Conservation (phyloP, 805 yeast species). For the Starmerella sp. region DNA sequence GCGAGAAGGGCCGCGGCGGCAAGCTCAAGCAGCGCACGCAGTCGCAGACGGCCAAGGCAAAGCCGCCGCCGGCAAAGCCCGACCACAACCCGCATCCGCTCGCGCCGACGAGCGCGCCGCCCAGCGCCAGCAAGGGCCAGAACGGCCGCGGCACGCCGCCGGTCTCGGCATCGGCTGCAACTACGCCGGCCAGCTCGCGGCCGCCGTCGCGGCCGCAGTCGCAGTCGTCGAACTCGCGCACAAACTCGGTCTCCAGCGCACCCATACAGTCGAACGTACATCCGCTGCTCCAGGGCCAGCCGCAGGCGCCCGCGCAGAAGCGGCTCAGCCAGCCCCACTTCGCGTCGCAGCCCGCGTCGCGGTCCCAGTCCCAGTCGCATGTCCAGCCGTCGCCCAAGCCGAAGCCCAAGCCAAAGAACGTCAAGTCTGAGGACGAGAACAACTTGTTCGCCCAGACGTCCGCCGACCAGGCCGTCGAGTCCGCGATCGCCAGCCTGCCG, state of each 20-base stretch:
- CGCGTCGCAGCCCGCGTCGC: neutral
- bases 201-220: neutral
- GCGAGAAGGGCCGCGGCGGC: slow-evolving; percentile 16
- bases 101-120: neutral
- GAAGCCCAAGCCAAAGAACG: neutral
- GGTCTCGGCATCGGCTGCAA: neutral
- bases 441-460: slow-evolving; percentile 22
- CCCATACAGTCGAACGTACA: neutral
- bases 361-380: neutral
- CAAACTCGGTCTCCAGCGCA: neutral
- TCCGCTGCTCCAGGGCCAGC: neutral
- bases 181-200: neutral
- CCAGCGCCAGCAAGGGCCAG: neutral
- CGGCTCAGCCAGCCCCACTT: neutral
- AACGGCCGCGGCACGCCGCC: no score
- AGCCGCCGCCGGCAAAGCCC: neutral
- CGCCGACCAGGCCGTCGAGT: slow-evolving; percentile 19
- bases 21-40: slow-evolving; percentile 15
- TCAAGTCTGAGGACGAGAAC: slow-evolving; percentile 19
- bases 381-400: neutral
- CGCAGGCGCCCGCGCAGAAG: neutral
- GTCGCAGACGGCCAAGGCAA: slow-evolving; percentile 1
- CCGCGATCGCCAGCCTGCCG: slow-evolving; percentile 19
- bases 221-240: neutral
- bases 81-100: neutral